phyloP scores from a whole-genome alignment of 768 basidiomycete genomes.

The Terana coerulea region DNA sequence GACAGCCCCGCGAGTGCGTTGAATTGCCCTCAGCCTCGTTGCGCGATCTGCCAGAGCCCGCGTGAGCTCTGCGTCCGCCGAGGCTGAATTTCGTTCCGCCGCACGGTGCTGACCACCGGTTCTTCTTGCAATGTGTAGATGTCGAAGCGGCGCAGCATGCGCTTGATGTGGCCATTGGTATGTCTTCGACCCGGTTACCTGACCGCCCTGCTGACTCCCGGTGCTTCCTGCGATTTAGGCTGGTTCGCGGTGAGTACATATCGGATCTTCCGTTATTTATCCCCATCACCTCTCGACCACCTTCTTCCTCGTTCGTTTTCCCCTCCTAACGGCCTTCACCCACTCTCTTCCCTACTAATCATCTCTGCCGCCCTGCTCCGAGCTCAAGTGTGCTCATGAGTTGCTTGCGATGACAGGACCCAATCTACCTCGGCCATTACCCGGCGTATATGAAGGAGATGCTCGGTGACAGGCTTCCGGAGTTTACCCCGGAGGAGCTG shows the following conservation, averaged over 20 bases:
- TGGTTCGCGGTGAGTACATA: constrained; percentile 47
- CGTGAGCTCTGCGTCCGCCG: background rate
- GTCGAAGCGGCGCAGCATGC: constrained; percentile 68
- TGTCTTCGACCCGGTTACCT: constrained; percentile 15
- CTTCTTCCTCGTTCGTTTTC: constrained; percentile 2
- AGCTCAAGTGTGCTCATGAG: background rate
- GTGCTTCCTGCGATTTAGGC: constrained; percentile 30
- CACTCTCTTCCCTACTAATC: background rate
- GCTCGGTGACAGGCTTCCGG: constrained; percentile 54
- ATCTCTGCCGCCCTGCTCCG: background rate
- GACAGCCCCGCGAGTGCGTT: constrained; percentile 62
- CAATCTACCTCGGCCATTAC: constrained; percentile 73
- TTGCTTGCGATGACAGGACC: constrained; percentile 41
- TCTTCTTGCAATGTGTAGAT: constrained; percentile 38
- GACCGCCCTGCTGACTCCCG: constrained; percentile 9
- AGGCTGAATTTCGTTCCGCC: background rate
- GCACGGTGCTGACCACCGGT: constrained; percentile 2
- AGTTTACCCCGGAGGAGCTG: constrained; percentile 56
- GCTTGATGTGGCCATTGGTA: constrained; percentile 69
- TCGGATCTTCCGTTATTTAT: background rate
- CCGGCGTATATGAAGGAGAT: constrained; percentile 61
- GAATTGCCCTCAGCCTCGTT: background rate
- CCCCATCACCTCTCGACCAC: background rate
- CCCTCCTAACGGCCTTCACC: constrained; percentile 14
- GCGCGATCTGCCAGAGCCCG: background rate